phyloP scores from a whole-genome alignment of 306 rosid species.

The Vigna nakashimae region DNA sequence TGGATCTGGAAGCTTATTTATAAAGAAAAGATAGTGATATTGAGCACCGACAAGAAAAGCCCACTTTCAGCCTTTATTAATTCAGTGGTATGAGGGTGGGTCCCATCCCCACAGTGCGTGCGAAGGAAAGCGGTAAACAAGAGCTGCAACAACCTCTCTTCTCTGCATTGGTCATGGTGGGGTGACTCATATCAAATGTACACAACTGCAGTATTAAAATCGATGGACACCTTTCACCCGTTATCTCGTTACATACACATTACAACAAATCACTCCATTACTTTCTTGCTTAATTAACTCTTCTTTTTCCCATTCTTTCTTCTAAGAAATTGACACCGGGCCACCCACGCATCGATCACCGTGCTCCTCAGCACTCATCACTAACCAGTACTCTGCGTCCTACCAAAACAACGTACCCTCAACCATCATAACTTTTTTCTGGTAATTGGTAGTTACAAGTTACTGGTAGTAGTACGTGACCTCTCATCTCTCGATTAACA shows the following conservation, averaged over 20 bases:
- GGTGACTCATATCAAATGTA: conserved; percentile 30
- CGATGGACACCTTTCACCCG: conserved; percentile 36
- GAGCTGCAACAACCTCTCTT: not conserved
- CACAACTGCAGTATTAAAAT: conserved; percentile 31
- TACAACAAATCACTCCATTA: not conserved
- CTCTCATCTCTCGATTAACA: not conserved
- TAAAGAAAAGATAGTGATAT: too few relatives aligned
- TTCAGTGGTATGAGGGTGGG: not conserved
- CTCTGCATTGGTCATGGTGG: not conserved
- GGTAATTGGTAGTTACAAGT: not conserved
- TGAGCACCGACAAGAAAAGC: conserved; percentile 21
- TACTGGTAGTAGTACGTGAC: too few relatives aligned
- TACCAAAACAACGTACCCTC: conserved; percentile 5
- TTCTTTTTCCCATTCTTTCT: not conserved
- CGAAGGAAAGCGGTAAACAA: conserved; percentile 29
- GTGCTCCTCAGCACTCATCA: not conserved
- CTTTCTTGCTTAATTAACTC: not conserved
- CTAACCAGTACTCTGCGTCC: conserved; percentile 25
- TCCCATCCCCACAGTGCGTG: conserved; percentile 26
- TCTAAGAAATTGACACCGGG: conserved; percentile 18
- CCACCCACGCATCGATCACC: not conserved
- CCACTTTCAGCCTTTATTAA: not conserved
- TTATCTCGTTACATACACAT: not conserved
- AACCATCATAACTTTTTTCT: not conserved
- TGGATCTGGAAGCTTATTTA: too few relatives aligned